Conservation (phyloP, 345 rosid species). For the Pugionium cornutum region DNA sequence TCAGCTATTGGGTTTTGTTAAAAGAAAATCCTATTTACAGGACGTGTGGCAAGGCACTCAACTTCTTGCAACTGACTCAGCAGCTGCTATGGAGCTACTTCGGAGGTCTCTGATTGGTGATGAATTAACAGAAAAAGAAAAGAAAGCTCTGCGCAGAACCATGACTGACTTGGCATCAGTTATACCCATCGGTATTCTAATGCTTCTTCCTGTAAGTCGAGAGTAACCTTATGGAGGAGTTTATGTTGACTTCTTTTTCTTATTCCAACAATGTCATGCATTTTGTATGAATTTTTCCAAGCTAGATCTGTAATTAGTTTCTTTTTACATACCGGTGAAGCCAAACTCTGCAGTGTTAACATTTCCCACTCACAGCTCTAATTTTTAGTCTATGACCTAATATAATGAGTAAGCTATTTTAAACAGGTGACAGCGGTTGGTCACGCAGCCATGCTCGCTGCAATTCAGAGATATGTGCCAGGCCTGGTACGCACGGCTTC, state of each 20-base stretch:
- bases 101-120: conserved; percentile 77
- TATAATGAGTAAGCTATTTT: conserved; percentile 20
- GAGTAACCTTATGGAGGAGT: conserved; percentile 11
- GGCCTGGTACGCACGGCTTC: conserved; percentile 59
- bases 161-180: conserved; percentile 96
- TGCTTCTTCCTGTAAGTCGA: conserved; percentile 97
- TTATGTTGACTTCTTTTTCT: background rate
- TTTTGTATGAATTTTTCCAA: conserved; percentile 1
- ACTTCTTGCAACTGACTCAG: conserved; percentile 90
- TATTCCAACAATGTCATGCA: conserved; percentile 6
- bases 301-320: conserved; percentile 18
- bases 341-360: conserved; percentile 17
- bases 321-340: conserved; percentile 17
- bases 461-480: conserved; percentile 89
- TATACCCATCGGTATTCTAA: conserved; percentile 83
- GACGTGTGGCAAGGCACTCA: conserved; percentile 98
- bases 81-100: conserved; percentile 72
- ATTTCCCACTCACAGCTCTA: conserved; percentile 19
- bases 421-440: conserved; percentile 95
- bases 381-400: background rate
- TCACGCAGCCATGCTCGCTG: conserved; percentile 96
- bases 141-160: conserved; percentile 78
- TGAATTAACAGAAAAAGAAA: conserved; percentile 83
- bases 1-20: conserved; percentile 1
- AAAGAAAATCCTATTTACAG: conserved; percentile 41